phyloP scores from a whole-genome alignment of 805 yeast species.

The Hanseniaspora meyeri region DNA sequence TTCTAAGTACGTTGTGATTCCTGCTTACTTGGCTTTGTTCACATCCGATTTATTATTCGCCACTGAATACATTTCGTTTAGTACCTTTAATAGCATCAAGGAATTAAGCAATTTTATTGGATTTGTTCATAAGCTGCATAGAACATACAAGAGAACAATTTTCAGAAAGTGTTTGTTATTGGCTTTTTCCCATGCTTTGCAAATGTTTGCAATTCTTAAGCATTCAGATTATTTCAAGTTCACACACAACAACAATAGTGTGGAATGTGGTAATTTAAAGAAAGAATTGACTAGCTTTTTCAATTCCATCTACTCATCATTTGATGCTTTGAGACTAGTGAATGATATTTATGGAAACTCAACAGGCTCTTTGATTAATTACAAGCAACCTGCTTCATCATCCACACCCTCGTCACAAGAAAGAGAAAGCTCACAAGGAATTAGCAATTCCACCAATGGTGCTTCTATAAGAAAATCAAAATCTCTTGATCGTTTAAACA shows the following conservation, averaged over 20 bases:
- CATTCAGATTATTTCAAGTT: conserved; percentile 34
- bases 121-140: conserved; percentile 29
- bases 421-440: background rate
- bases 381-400: background rate
- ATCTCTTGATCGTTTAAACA: background rate
- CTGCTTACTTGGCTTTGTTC: conserved; percentile 28
- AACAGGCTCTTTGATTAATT: background rate
- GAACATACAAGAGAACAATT: conserved; percentile 32
- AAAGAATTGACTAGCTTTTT: conserved; percentile 8
- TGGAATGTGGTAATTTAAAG: background rate
- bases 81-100: conserved; percentile 30
- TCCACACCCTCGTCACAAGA: background rate
- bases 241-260: conserved; percentile 5
- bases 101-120: conserved; percentile 31
- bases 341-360: conserved; percentile 12
- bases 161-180: conserved; percentile 36
- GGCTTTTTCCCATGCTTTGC: conserved; percentile 36
- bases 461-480: background rate
- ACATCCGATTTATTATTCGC: conserved; percentile 32
- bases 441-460: background rate
- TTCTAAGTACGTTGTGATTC: conserved; percentile 17
- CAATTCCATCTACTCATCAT: conserved; percentile 2
- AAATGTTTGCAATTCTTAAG: conserved; percentile 40
- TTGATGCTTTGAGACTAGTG: conserved; percentile 10
- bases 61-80: conserved; percentile 36